Evolutionary conservation across 2,329 filamentous ascomycete species (phyloP), one percentile per base, ranked within the genome.

Genomic region (Emmonsia crescens): DNA sequence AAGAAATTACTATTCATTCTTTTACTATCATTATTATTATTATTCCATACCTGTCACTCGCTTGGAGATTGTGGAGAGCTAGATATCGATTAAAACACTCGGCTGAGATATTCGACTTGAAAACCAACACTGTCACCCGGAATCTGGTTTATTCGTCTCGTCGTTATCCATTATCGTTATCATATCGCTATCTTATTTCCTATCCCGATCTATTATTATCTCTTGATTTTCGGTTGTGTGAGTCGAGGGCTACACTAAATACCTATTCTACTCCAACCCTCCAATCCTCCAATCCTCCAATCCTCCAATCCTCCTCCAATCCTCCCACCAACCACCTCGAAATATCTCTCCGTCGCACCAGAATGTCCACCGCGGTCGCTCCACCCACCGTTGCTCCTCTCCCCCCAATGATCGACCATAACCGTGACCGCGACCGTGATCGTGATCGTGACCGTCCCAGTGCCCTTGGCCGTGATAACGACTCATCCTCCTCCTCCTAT

Each of bases 311-410:
- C 14, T 27, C n/a, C 52, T 10, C 14, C 54, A 42, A 5, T 29
- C 27, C 46, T 59, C 44, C 21, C 27, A 24, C 27, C 40, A 38
- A 21, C 27, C 46, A 14, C 24, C 57, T n/a, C 19, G 19, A n/a
- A 4, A 24, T 36, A 24, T 59, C 44, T 49, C 16, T 16, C 44
- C 3, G n/a, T 24, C n/a, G 24, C 24, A 44, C 29, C n/a, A 55
- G 19, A 63, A 80, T 80, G 78, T 79, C 78, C 63, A 80, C 78
- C 61, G 78, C 75, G 57, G 78, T 80, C 67, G 78, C 77, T 63
- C 72, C 77, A 68, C 74, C 76, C 57, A 69, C 76, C 59, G 71
- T 74, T 59, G 73, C 77, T 64, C 71, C 78, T 59, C 71, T 79
- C 67, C 71, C 75, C 57, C 72, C 76, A 64, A 72, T 76, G 62